A percentile compares a stretch with the other conserved stretches of the same genome.
phyloP scores from a whole-genome alignment of 1,284 basidiomycete species.

The Heterobasidion occidentale region DNA sequence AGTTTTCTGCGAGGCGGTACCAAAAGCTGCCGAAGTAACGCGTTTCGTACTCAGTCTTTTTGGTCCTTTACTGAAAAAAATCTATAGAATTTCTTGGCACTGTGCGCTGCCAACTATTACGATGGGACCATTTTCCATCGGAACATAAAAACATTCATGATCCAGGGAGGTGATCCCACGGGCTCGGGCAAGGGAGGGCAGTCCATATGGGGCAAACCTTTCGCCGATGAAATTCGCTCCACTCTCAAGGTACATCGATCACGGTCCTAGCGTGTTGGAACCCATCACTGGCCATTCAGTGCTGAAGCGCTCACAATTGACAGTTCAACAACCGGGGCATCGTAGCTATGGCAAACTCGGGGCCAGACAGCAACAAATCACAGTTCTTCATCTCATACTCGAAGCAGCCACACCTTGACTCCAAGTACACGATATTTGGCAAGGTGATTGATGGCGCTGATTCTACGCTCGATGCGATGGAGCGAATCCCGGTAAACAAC shows the following conservation, averaged over 20 bases:
- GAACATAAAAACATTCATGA: slow-evolving; percentile 95
- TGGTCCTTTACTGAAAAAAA: slow-evolving; percentile 4
- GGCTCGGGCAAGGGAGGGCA: slow-evolving; percentile 79
- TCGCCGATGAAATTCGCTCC: slow-evolving; percentile 83
- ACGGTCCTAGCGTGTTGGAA: slow-evolving; percentile 4
- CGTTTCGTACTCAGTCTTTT: not conserved
- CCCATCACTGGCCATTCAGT: not conserved
- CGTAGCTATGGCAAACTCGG: slow-evolving; percentile 96
- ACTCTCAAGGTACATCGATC: slow-evolving; percentile 70
- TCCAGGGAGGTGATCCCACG: slow-evolving; percentile 85
- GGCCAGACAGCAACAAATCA: slow-evolving; percentile 90
- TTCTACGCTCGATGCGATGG: slow-evolving; percentile 84
- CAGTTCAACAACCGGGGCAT: slow-evolving; percentile 92
- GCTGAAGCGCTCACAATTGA: not conserved
- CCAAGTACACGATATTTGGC: slow-evolving; percentile 93
- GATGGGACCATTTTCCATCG: slow-evolving; percentile 86
- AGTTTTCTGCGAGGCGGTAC: slow-evolving; percentile 94
- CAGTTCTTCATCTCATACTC: slow-evolving; percentile 93
- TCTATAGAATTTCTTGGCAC: slow-evolving; percentile 85
- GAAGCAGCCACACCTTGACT: slow-evolving; percentile 88
- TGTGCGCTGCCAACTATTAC: slow-evolving; percentile 88
- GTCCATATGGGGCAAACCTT: slow-evolving; percentile 83
- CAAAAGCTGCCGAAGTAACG: slow-evolving; percentile 84
- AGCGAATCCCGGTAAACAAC: slow-evolving; percentile 82
- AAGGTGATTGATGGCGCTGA: slow-evolving; percentile 94